Conservation (phyloP, 345 rosid genomes). For the Heritiera fomes region DNA sequence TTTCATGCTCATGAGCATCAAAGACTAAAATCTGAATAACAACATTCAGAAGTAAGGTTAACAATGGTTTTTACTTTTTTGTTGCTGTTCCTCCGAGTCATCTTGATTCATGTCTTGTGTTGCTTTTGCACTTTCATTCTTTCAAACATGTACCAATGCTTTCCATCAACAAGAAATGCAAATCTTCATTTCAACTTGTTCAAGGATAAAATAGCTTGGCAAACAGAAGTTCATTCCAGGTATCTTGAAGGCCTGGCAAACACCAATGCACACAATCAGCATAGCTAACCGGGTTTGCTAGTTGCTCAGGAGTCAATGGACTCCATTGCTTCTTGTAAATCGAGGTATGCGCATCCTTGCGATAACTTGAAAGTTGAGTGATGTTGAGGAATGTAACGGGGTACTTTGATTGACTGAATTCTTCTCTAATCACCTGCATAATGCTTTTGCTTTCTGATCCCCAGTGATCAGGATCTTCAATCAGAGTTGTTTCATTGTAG, state of each 20-base stretch:
- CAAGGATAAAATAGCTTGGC: conserved; percentile 72
- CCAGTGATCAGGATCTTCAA: conserved; percentile 64
- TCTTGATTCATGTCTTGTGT: background rate
- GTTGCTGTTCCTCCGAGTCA: too few species aligned
- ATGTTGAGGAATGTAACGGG: conserved; percentile 74
- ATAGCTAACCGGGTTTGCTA: conserved; percentile 74
- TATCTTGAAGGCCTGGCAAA: conserved; percentile 88
- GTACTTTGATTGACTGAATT: conserved; percentile 41
- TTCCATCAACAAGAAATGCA: background rate
- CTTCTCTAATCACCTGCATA: conserved; percentile 78
- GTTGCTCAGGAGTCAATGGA: conserved; percentile 64
- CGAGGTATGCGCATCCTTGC: conserved; percentile 86
- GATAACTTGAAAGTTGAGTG: conserved; percentile 75
- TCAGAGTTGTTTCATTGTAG: conserved; percentile 65
- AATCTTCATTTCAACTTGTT: background rate
- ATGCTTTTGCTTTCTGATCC: conserved; percentile 71
- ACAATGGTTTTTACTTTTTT: too few species aligned
- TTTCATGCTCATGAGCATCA: too few species aligned
- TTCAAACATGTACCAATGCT: background rate
- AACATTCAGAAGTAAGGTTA: too few species aligned
- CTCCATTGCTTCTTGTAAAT: conserved; percentile 88
- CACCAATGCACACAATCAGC: conserved; percentile 94
- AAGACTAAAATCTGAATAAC: too few species aligned
- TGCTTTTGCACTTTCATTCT: background rate
- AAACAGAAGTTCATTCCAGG: conserved; percentile 88